These are phyloP conservation scores for Boeremia lycopersici DNA, from an alignment of 2,329 filamentous ascomycete genomes.

Conservation along the genomic window DNA sequence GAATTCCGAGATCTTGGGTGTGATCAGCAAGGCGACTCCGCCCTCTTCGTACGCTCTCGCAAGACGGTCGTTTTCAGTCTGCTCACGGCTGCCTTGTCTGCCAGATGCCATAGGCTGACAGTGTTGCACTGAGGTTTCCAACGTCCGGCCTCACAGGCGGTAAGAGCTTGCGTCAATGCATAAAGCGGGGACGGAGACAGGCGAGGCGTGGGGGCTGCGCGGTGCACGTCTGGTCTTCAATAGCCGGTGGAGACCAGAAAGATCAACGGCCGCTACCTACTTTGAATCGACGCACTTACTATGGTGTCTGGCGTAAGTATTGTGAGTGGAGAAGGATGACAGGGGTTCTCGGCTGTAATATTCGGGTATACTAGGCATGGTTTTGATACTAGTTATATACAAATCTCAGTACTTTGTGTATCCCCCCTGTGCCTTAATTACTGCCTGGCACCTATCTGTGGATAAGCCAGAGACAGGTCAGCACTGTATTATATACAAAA, in stretches of 20 bases:
- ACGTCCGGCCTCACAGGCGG: conserved; percentile 9
- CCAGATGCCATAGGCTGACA: background rate
- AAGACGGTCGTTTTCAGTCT: background rate
- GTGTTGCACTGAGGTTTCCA: background rate
- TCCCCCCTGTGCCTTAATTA: no score
- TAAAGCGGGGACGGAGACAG: conserved; percentile 15
- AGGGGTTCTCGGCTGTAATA: no score
- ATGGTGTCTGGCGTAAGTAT: no score
- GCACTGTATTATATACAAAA: no score
- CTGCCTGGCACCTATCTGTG: no score
- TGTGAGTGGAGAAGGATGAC: no score
- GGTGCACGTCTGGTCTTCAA: conserved; percentile 11
- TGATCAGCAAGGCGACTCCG: conserved; percentile 11
- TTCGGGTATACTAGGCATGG: no score
- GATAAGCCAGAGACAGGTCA: no score
- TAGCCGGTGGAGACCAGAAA: background rate
- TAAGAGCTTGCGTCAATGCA: conserved; percentile 11
- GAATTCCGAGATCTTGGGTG: background rate
- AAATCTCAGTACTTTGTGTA: no score
- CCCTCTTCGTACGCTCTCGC: background rate
- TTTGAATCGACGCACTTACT: conserved; percentile 1
- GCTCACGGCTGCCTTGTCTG: background rate
- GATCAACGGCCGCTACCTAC: conserved; percentile 4
- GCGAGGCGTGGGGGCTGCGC: conserved; percentile 15
- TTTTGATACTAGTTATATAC: no score